Percentiles rank a stretch among this genome's conserved stretches.
phyloP scores from a whole-genome alignment of 495 filamentous ascomycete genomes.

The Penicillium lividum region DNA sequence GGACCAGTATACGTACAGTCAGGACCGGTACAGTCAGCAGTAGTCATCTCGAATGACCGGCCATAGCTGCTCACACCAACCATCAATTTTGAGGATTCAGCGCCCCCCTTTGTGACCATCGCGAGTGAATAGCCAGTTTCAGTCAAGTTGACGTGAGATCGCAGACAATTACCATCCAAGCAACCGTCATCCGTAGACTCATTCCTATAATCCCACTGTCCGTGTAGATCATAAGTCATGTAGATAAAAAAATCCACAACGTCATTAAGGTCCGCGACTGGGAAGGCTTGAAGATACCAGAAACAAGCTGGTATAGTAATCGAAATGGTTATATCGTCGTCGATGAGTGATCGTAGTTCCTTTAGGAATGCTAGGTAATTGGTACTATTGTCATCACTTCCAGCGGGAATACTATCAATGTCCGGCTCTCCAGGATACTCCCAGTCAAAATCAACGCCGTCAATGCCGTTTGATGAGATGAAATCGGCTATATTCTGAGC shows the following conservation, averaged over 20 bases:
- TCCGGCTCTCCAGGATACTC: slow-evolving; percentile 47
- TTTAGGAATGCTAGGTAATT: slow-evolving; percentile 36
- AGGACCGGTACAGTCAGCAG: no score
- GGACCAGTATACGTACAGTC: no score
- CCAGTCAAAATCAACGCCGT: slow-evolving; percentile 28
- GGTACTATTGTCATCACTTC: slow-evolving; percentile 21
- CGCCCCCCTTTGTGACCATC: slow-evolving; percentile 48
- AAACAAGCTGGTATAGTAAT: slow-evolving; percentile 30
- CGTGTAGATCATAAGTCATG: slow-evolving; percentile 43
- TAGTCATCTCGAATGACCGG: no score
- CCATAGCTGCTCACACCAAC: slow-evolving; percentile 44
- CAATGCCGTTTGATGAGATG: slow-evolving; percentile 28
- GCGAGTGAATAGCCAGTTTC: slow-evolving; percentile 37
- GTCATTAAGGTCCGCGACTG: slow-evolving; percentile 21
- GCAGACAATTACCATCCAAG: slow-evolving; percentile 28
- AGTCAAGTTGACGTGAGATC: slow-evolving; percentile 40
- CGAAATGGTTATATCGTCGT: slow-evolving; percentile 12
- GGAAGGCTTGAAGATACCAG: slow-evolving; percentile 36
- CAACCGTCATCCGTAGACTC: slow-evolving; percentile 8
- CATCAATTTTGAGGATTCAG: slow-evolving; percentile 33
- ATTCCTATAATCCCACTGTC: slow-evolving; percentile 38
- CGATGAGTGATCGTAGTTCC: slow-evolving; percentile 4
- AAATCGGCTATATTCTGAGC: slow-evolving; percentile 33
- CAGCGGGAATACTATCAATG: slow-evolving; percentile 38
- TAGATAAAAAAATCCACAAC: slow-evolving; percentile 37